These are phyloP conservation scores for Annulohypoxylon truncatum DNA, from an alignment of 2,329 filamentous ascomycete species.

Conservation along the genomic window DNA sequence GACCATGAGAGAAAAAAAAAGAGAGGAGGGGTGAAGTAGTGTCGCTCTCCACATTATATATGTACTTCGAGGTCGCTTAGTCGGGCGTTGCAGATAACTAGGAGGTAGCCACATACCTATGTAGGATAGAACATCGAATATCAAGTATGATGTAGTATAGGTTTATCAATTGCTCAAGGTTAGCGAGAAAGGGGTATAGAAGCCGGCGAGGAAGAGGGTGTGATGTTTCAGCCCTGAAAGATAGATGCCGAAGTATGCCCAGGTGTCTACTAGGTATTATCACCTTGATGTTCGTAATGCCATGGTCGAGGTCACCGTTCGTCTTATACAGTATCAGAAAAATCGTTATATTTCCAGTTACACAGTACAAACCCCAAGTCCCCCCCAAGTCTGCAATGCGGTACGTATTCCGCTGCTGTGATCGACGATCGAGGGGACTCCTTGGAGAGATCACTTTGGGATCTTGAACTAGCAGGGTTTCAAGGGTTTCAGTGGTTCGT, in stretches of 20 bases:
- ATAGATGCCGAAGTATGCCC: no score
- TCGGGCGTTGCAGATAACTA: conserved; percentile 9
- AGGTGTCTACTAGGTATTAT: neutral
- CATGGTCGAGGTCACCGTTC: conserved; percentile 16
- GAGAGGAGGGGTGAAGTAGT: neutral
- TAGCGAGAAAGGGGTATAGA: conserved; percentile 17
- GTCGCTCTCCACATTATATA: neutral
- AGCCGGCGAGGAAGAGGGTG: conserved; percentile 16
- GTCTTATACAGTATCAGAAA: conserved; percentile 10
- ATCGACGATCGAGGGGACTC: conserved; percentile 39
- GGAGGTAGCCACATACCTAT: neutral
- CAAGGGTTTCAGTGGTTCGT: conserved; percentile 20
- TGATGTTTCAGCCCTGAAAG: conserved; percentile 30
- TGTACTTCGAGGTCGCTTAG: conserved; percentile 12
- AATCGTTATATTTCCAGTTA: neutral
- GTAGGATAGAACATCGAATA: neutral
- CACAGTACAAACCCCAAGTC: conserved; percentile 5
- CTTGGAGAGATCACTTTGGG: conserved; percentile 39
- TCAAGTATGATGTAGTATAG: neutral
- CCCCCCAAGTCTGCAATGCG: conserved; percentile 23
- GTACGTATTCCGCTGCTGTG: conserved; percentile 30
- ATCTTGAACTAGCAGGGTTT: conserved; percentile 36
- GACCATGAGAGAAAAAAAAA: neutral
- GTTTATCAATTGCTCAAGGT: conserved; percentile 11
- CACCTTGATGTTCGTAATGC: conserved; percentile 9